Conservation (phyloP, 2,329 filamentous ascomycete species). For the Colletotrichum liriopes region DNA sequence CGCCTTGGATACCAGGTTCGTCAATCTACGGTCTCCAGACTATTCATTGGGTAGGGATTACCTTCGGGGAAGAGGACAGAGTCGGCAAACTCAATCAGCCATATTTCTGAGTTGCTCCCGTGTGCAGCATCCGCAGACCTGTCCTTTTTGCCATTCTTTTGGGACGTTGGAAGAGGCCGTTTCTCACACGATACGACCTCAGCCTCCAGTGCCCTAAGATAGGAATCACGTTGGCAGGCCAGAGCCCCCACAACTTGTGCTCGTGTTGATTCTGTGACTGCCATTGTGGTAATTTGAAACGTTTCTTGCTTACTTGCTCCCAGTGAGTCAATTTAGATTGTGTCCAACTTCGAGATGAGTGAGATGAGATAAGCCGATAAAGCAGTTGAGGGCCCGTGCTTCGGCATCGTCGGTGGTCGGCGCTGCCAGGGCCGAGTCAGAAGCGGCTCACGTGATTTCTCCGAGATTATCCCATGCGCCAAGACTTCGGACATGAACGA, state of each 20-base stretch:
- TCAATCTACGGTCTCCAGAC: neutral
- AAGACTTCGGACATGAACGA: neutral
- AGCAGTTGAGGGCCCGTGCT: neutral
- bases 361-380: constrained; percentile 16
- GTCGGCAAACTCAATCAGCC: constrained; percentile 51
- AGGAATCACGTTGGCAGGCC: constrained; percentile 50
- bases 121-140: constrained; percentile 35
- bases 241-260: constrained; percentile 47
- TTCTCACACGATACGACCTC: constrained; percentile 50
- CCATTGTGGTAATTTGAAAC: constrained; percentile 1
- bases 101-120: constrained; percentile 42
- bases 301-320: neutral
- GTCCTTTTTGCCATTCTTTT: constrained; percentile 41
- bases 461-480: neutral
- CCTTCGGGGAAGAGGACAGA: constrained; percentile 53
- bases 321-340: constrained; percentile 6
- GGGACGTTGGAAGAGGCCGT: constrained; percentile 34
- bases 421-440: accelerated
- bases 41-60: neutral
- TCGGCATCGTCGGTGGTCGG: neutral
- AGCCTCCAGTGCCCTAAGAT: constrained; percentile 46
- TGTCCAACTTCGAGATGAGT: neutral
- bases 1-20: constrained; percentile 42
- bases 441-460: neutral
- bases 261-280: constrained; percentile 27